Conservation (phyloP, 257 asterid genomes). For the Ophiorrhiza pumila region DNA sequence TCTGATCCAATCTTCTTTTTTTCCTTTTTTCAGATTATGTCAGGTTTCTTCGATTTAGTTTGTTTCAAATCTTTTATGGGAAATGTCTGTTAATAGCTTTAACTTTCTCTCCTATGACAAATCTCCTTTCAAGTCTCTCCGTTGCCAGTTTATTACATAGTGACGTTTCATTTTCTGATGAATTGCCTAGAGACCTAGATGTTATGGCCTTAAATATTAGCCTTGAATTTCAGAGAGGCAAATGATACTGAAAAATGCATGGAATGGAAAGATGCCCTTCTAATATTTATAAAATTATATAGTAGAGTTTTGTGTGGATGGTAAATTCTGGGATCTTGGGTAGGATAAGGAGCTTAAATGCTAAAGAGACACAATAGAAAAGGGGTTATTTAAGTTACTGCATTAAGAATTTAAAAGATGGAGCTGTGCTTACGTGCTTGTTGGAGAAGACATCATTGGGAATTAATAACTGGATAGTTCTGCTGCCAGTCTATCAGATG, state of each 20-base stretch:
- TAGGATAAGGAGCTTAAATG: not conserved
- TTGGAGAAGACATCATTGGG: not conserved
- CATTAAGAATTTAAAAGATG: not conserved
- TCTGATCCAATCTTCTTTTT: not conserved
- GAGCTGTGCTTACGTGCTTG: not conserved
- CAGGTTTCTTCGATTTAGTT: not conserved
- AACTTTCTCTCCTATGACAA: not conserved
- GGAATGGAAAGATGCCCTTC: not conserved
- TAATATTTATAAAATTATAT: not conserved
- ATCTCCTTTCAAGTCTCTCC: not conserved
- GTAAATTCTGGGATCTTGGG: not conserved
- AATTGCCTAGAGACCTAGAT: not conserved
- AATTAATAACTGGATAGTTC: not conserved
- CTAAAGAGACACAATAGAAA: not conserved
- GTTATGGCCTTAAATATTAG: not conserved
- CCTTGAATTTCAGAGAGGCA: constrained; percentile 1
- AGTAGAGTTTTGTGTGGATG: constrained; percentile 1
- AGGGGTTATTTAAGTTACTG: not conserved
- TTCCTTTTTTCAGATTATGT: not conserved
- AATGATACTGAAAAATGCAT: not conserved
- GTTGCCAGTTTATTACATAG: not conserved
- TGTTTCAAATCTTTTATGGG: not conserved
- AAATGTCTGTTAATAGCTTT: not conserved
- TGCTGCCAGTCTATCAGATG: not conserved
- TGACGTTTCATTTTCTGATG: not conserved